phyloP scores from a whole-genome alignment of 352 stramenopile genomes.

The Phytopythium litorale region DNA sequence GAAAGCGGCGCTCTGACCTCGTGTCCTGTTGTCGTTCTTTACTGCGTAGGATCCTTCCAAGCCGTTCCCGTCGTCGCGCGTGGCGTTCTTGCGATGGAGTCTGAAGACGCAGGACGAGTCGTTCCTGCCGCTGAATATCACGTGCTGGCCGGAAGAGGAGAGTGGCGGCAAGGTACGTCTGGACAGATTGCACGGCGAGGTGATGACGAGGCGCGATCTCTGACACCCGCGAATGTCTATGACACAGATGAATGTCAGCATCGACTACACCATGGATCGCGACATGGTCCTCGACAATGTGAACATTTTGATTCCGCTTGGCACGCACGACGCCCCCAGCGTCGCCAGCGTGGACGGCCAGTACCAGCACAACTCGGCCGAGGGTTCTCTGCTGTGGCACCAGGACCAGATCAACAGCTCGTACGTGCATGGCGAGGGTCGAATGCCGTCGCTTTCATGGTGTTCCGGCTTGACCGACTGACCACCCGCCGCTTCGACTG shows the following conservation, averaged over 20 bases:
- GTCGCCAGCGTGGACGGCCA: slow-evolving; percentile 79
- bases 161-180: slow-evolving; percentile 59
- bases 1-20: neutral
- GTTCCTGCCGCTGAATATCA: slow-evolving; percentile 84
- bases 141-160: slow-evolving; percentile 86
- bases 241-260: slow-evolving; percentile 72
- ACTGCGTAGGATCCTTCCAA: slow-evolving; percentile 56
- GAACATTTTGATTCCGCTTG: slow-evolving; percentile 80
- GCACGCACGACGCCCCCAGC: slow-evolving; percentile 61
- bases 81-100: slow-evolving; percentile 82
- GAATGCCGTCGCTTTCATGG: neutral
- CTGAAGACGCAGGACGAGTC: slow-evolving; percentile 86
- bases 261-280: slow-evolving; percentile 86
- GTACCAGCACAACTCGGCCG: slow-evolving; percentile 82
- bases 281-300: slow-evolving; percentile 89
- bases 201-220: neutral
- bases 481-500: neutral
- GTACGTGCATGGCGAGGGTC: slow-evolving; percentile 31
- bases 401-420: slow-evolving; percentile 68
- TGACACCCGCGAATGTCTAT: neutral
- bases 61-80: slow-evolving; percentile 75
- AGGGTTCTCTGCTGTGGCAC: slow-evolving; percentile 77
- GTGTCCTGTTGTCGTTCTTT: neutral
- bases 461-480: neutral
- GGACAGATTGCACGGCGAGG: neutral